Evolutionary conservation across 768 basidiomycete genomes (phyloP).

Genomic region (Coprinopsis marcescibilis): DNA sequence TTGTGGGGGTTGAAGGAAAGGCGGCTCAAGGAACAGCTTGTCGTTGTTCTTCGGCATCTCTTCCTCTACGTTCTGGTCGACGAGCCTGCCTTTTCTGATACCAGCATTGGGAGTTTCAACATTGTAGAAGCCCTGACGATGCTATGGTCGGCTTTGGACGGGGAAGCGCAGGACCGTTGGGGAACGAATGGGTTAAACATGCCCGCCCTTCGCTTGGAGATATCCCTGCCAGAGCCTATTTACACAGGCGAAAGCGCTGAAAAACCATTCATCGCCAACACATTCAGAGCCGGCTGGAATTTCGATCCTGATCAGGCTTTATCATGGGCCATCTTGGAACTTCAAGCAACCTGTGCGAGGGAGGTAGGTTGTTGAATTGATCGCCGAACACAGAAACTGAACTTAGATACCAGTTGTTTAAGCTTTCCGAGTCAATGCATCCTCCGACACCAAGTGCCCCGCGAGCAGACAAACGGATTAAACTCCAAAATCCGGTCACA

Average conservation of each 20-base stretch:
- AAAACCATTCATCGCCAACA: conserved; percentile 51
- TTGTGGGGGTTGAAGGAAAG: conserved; percentile 81
- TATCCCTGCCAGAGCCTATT: conserved; percentile 20
- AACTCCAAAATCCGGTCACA: conserved; percentile 54
- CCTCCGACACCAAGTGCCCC: conserved; percentile 17
- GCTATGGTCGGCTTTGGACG: conserved; percentile 52
- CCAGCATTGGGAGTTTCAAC: conserved; percentile 25
- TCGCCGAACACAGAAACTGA: conserved; percentile 2
- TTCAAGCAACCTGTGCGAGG: conserved; percentile 73
- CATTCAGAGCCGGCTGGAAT: conserved; percentile 68
- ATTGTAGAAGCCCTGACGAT: conserved; percentile 43
- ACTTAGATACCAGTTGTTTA: conserved; percentile 46
- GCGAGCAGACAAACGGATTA: conserved; percentile 42
- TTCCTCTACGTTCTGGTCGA: conserved; percentile 62
- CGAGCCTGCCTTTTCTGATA: conserved; percentile 13
- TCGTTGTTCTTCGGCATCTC: conserved; percentile 65
- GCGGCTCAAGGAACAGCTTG: conserved; percentile 69
- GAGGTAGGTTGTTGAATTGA: conserved; percentile 38
- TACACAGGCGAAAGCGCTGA: conserved; percentile 15
- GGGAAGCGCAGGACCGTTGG: conserved; percentile 59
- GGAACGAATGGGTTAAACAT: conserved; percentile 62
- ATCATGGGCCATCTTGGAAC: conserved; percentile 72
- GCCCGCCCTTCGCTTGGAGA: conserved; percentile 56
- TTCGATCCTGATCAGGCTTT: conserved; percentile 68
- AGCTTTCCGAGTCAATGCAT: conserved; percentile 53